Percentiles rank a stretch among this genome's conserved stretches.
Evolutionary conservation across 441 rosid genomes (phyloP).

Genomic region (Manihot esculenta): DNA sequence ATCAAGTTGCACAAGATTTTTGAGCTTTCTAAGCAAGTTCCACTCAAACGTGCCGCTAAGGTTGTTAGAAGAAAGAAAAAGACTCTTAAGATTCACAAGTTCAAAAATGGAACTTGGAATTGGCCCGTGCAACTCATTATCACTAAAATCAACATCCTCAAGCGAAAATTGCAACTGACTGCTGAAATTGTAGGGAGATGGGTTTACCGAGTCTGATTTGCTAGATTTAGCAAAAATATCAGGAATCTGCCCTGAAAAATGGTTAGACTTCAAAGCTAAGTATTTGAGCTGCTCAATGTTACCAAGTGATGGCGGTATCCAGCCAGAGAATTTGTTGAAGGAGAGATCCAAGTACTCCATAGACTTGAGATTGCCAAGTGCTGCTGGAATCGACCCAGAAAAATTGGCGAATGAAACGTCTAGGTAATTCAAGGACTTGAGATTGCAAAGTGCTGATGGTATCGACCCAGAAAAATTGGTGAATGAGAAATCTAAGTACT

Average conservation of each 20-base stretch:
- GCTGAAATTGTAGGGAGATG: background rate
- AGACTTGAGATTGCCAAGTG: constrained; percentile 1
- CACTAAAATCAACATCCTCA: background rate
- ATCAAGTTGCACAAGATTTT: background rate
- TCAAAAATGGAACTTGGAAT: constrained; percentile 3
- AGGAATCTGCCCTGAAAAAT: constrained; percentile 10
- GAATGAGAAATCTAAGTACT: background rate
- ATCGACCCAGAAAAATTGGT: constrained; percentile 12
- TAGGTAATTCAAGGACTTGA: background rate
- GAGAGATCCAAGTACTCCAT: background rate
- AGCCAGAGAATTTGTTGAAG: background rate
- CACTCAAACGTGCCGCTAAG: background rate
- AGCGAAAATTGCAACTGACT: background rate
- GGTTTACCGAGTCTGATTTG: background rate
- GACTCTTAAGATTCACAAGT: background rate
- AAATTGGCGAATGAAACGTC: background rate
- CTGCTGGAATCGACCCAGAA: background rate
- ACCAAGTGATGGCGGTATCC: constrained; percentile 14
- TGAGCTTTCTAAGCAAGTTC: background rate
- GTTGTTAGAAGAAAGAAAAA: constrained; percentile 17
- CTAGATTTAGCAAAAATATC: constrained; percentile 7
- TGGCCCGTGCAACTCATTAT: background rate
- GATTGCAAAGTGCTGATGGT: constrained; percentile 17
- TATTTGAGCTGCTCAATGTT: background rate
- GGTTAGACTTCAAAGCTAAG: background rate